Conservation (phyloP, 768 basidiomycete species). For the Rickenella mellea region DNA sequence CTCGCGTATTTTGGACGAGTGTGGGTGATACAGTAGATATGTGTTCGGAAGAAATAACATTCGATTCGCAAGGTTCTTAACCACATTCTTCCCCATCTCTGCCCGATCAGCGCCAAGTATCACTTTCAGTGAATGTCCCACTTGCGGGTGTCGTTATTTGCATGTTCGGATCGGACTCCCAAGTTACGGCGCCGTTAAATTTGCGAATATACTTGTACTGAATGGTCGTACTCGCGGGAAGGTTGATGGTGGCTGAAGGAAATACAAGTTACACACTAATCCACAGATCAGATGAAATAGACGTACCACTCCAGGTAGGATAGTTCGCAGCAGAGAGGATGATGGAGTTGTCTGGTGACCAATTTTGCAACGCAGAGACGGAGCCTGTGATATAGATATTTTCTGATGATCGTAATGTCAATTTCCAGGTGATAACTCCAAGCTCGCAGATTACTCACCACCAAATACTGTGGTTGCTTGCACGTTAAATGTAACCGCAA, state of each 20-base stretch:
- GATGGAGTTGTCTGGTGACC: slow-evolving; percentile 53
- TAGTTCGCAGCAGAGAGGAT: slow-evolving; percentile 47
- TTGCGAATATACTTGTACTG: slow-evolving; percentile 6
- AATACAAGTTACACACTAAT: neutral
- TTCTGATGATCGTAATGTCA: slow-evolving; percentile 28
- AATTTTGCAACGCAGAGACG: slow-evolving; percentile 42
- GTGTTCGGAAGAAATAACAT: no score
- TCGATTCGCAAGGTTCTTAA: no score
- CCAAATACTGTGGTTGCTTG: slow-evolving; percentile 51
- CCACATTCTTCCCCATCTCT: neutral
- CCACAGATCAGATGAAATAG: neutral
- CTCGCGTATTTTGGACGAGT: no score
- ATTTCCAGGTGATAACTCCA: neutral
- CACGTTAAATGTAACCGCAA: slow-evolving; percentile 56
- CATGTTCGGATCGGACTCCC: slow-evolving; percentile 3
- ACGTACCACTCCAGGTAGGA: slow-evolving; percentile 63
- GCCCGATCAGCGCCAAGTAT: slow-evolving; percentile 1
- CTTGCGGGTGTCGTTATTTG: neutral
- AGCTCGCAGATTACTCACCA: slow-evolving; percentile 27
- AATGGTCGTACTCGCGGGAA: slow-evolving; percentile 4
- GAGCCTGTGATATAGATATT: slow-evolving; percentile 62
- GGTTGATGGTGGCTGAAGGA: neutral
- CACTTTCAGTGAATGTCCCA: neutral
- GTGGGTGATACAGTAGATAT: no score
- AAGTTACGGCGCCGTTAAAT: slow-evolving; percentile 2